Percentiles rank a stretch among this genome's conserved stretches.
Conservation (phyloP, 176 grass and related monocot species). For the maize (Zea mays) region Zm-B73-REFERENCE-NAM-5.0 NC_050096.1:256250001-256250500, state of each 20-base stretch:
- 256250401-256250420: conserved; percentile 86
- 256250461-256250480: conserved; percentile 99
- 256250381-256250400: conserved; percentile 52
- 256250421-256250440: conserved; percentile 97
- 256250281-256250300: conserved; percentile 89
- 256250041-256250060: conserved; percentile 88
- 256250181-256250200: conserved; percentile 89
- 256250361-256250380: neutral
- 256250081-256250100: conserved; percentile 12
- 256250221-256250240: conserved; percentile 93
- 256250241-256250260: conserved; percentile 95
- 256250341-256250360: neutral
- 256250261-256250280: conserved; percentile 95
- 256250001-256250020: conserved; percentile 98
- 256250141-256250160: conserved; percentile 33
- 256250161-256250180: conserved; percentile 94
- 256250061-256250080: conserved; percentile 95
- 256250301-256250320: conserved; percentile 45
- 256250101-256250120: neutral
- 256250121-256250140: neutral
- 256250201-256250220: conserved; percentile 93
- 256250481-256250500: conserved; percentile 97
- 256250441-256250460: conserved; percentile 65
- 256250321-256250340: neutral
- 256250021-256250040: conserved; percentile 90